Evolutionary conservation across 306 rosid genomes (phyloP).

Genomic region (Sechiopsis laciniata): DNA sequence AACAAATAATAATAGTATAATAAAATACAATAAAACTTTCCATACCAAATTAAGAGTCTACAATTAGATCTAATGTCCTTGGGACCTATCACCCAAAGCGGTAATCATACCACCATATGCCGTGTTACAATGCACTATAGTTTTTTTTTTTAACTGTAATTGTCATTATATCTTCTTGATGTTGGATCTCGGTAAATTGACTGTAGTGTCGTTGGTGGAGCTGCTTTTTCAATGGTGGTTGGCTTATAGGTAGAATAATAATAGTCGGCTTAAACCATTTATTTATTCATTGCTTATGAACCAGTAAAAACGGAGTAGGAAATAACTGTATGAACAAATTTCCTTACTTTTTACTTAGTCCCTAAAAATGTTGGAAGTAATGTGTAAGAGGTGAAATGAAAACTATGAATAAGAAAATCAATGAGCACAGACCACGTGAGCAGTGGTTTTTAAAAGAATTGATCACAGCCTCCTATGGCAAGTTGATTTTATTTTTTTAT

Average conservation of each 20-base stretch:
- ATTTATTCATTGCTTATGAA: not conserved
- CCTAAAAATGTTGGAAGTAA: not conserved
- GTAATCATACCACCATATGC: not conserved
- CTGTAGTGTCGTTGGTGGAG: not conserved
- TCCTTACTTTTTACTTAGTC: not conserved
- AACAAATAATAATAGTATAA: too few species aligned
- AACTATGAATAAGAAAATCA: not conserved
- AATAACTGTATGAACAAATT: not conserved
- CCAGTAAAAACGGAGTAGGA: not conserved
- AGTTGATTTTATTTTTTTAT: not conserved
- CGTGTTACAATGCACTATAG: too few species aligned
- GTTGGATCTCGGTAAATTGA: not conserved
- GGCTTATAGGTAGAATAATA: not conserved
- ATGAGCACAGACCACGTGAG: not conserved
- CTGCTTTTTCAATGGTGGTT: constrained; percentile 1
- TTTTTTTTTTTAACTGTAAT: not conserved
- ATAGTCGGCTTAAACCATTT: not conserved
- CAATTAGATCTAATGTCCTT: too few species aligned
- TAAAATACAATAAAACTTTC: too few species aligned
- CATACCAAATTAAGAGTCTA: too few species aligned
- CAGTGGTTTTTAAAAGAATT: not conserved
- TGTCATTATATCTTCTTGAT: not conserved
- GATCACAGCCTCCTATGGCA: not conserved
- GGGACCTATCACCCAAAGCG: too few species aligned
- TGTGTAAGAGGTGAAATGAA: not conserved